A percentile compares a stretch with the other conserved stretches of the same genome.
These are phyloP conservation scores for Calonectria hongkongensis DNA, from an alignment of 2,329 filamentous ascomycete species.

Conservation along the genomic window DNA sequence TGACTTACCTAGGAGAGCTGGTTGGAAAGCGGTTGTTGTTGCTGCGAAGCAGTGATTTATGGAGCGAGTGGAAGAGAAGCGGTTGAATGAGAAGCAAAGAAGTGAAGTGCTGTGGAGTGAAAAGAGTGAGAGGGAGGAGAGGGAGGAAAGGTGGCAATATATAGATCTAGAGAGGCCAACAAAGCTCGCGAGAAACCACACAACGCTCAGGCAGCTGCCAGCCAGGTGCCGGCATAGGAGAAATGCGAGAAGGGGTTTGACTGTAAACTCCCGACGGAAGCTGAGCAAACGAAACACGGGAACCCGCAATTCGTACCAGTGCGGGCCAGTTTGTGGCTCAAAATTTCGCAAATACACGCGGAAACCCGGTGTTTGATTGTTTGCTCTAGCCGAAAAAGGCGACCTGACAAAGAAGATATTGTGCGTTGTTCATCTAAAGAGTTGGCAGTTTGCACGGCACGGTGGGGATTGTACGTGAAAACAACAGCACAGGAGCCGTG, in stretches of 20 bases:
- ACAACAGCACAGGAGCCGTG: background rate
- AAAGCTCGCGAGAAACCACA: background rate
- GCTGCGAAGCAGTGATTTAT: background rate
- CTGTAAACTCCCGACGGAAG: constrained; percentile 1
- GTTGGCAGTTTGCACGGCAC: background rate
- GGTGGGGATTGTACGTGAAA: background rate
- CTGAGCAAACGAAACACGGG: constrained; percentile 5
- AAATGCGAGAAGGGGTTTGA: background rate
- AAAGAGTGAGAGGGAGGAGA: background rate
- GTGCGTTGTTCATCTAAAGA: background rate
- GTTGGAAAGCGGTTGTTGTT: background rate
- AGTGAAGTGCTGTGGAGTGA: constrained; percentile 6
- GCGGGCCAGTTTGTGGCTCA: background rate
- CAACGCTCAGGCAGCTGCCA: background rate
- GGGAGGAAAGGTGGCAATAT: background rate
- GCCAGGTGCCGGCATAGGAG: background rate
- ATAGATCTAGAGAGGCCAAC: background rate
- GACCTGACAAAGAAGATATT: too few relatives aligned
- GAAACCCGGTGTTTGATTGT: background rate
- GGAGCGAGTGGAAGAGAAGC: background rate
- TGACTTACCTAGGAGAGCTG: constrained; percentile 22
- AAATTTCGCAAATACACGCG: background rate
- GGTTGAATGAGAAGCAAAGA: background rate
- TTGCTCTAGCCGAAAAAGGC: background rate
- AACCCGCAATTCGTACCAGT: background rate